Percentiles rank a stretch among this genome's conserved stretches.
Evolutionary conservation across 176 grass and related monocot species (phyloP).

Genomic region (Hordeum marinum): DNA sequence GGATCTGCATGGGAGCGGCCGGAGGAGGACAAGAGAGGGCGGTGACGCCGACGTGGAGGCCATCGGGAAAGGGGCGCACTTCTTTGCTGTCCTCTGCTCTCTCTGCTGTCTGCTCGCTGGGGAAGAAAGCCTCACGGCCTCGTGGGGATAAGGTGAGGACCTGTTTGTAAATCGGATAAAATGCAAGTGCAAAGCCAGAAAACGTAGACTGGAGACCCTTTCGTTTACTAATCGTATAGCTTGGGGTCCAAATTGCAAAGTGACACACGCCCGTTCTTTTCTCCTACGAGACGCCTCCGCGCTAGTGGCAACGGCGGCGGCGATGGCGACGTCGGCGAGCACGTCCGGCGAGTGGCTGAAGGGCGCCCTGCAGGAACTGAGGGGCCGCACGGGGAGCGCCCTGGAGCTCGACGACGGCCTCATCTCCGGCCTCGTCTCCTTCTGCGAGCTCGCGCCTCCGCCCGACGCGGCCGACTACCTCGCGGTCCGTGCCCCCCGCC

Average conservation of each 20-base stretch:
- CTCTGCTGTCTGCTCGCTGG: neutral
- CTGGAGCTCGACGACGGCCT: slow-evolving; percentile 73
- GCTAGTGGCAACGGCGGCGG: slow-evolving; percentile 18
- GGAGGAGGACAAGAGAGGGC: slow-evolving; percentile 26
- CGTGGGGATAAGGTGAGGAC: slow-evolving; percentile 26
- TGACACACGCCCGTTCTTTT: neutral
- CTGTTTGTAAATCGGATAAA: neutral
- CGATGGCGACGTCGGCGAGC: slow-evolving; percentile 35
- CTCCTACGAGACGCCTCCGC: neutral
- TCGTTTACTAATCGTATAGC: neutral
- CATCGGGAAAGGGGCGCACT: slow-evolving; percentile 2
- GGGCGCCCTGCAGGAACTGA: slow-evolving; percentile 51
- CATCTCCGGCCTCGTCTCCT: slow-evolving; percentile 92
- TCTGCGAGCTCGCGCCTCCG: slow-evolving; percentile 92
- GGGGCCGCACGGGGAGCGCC: slow-evolving; percentile 34
- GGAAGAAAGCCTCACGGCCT: neutral
- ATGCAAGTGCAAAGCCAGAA: neutral
- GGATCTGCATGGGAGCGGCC: slow-evolving; percentile 8
- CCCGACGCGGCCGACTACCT: slow-evolving; percentile 87
- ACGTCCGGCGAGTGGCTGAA: slow-evolving; percentile 79
- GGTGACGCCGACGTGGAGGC: neutral
- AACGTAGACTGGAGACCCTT: neutral
- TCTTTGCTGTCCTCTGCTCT: neutral
- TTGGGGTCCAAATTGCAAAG: neutral
- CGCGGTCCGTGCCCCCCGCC: slow-evolving; percentile 36